Percentiles rank a stretch among this genome's conserved stretches.
Evolutionary conservation across 1,284 basidiomycete species (phyloP).

Genomic region (Fomitopsis palustris): DNA sequence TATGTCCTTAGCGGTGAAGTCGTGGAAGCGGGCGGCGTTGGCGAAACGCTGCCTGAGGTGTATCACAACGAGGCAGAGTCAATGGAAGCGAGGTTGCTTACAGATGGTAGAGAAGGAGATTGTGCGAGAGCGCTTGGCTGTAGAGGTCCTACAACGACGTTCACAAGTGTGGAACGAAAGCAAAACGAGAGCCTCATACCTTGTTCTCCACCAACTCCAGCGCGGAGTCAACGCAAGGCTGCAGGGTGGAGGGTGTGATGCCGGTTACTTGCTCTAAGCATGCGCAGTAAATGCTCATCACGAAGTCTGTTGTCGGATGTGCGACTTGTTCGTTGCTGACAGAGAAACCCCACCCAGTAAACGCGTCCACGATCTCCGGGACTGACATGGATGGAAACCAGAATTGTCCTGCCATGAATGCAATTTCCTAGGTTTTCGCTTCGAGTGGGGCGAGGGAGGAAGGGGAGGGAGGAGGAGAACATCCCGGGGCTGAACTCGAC

Average conservation of each 20-base stretch:
- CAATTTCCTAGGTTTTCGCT: too few species aligned
- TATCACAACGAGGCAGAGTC: neutral
- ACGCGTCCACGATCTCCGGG: slow-evolving; percentile 56
- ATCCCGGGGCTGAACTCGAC: neutral
- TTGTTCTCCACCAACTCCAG: slow-evolving; percentile 50
- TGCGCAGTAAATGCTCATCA: slow-evolving; percentile 62
- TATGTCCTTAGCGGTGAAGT: slow-evolving; percentile 77
- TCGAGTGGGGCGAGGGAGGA: too few species aligned
- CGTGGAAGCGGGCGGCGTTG: slow-evolving; percentile 67
- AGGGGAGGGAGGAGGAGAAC: neutral
- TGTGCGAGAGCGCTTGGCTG: slow-evolving; percentile 24
- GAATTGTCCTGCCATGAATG: slow-evolving; percentile 34
- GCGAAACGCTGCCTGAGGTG: slow-evolving; percentile 61
- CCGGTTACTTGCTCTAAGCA: slow-evolving; percentile 72
- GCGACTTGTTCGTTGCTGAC: slow-evolving; percentile 68
- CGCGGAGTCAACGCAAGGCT: slow-evolving; percentile 54
- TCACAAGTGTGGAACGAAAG: neutral
- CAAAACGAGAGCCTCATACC: slow-evolving; percentile 6
- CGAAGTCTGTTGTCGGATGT: slow-evolving; percentile 67
- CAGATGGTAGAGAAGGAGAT: slow-evolving; percentile 28
- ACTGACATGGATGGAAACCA: slow-evolving; percentile 66
- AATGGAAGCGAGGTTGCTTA: slow-evolving; percentile 3
- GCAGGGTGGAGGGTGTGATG: slow-evolving; percentile 56
- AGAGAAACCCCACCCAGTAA: slow-evolving; percentile 62
- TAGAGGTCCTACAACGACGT: slow-evolving; percentile 25